These are phyloP conservation scores for Sporisorium scitamineum DNA, from an alignment of 1,284 basidiomycete species.

Conservation along the genomic window DNA sequence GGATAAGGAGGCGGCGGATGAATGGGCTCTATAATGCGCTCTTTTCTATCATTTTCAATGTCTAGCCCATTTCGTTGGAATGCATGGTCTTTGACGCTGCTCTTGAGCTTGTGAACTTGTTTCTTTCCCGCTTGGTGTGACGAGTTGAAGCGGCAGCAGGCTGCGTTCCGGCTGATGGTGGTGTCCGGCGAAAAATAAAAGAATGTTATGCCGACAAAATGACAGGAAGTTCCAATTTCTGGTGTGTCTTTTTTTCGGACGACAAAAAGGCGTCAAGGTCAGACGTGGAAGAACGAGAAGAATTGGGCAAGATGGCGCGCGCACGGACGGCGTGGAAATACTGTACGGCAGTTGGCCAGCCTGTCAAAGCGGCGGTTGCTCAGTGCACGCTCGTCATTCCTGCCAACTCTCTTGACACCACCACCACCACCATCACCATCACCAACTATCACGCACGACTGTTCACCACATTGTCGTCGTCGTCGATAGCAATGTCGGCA, in stretches of 20 bases:
- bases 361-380: neutral
- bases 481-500: slow-evolving; percentile 15
- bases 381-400: neutral
- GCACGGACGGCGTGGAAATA: slow-evolving; percentile 12
- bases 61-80: neutral
- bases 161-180: no score
- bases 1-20: slow-evolving; percentile 49
- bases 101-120: neutral
- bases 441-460: slow-evolving; percentile 13
- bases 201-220: neutral
- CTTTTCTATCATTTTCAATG: neutral
- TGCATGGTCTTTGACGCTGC: neutral
- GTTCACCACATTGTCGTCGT: slow-evolving; percentile 8
- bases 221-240: no score
- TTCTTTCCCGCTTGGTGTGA: no score
- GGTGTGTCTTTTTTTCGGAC: slow-evolving; percentile 2
- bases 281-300: slow-evolving; percentile 19
- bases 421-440: slow-evolving; percentile 3
- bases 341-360: neutral
- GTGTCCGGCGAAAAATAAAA: neutral
- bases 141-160: no score
- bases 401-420: neutral
- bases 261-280: neutral
- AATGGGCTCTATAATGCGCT: slow-evolving; percentile 47
- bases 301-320: slow-evolving; percentile 6